Percentiles rank a stretch among this genome's conserved stretches.
Evolutionary conservation across 73 alveolate genomes (phyloP).

Genomic region (Paramecium sonneborni): DNA sequence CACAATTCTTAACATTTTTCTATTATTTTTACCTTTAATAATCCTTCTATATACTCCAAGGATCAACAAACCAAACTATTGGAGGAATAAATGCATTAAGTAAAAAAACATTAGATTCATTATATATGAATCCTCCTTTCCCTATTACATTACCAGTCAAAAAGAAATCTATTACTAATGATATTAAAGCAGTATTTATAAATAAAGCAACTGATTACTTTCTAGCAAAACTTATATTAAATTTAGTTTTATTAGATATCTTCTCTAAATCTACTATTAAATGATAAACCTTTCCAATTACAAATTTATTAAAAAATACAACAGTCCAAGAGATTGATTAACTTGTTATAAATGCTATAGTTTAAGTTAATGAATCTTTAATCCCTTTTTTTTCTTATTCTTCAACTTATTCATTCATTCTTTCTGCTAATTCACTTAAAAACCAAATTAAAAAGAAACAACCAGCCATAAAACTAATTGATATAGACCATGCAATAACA

Average conservation of each 20-base stretch:
- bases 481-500: constrained; percentile 54
- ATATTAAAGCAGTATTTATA: constrained; percentile 49
- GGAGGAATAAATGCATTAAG: constrained; percentile 54
- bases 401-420: constrained; percentile 52
- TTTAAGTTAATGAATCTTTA: not conserved
- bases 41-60: constrained; percentile 56
- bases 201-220: constrained; percentile 32
- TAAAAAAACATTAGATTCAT: constrained; percentile 49
- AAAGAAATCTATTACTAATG: constrained; percentile 54
- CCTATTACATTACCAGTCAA: constrained; percentile 43
- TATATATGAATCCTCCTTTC: constrained; percentile 50
- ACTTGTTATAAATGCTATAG: constrained; percentile 52
- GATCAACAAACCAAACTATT: constrained; percentile 57
- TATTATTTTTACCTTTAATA: not conserved
- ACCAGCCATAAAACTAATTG: constrained; percentile 27
- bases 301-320: constrained; percentile 58
- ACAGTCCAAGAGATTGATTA: constrained; percentile 59
- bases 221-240: constrained; percentile 35
- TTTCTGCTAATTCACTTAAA: constrained; percentile 66
- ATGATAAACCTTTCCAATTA: constrained; percentile 57
- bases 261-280: constrained; percentile 57
- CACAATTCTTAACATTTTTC: constrained; percentile 28
- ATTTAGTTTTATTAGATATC: constrained; percentile 36
- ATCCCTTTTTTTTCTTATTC: constrained; percentile 32
- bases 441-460: constrained; percentile 63